Base-by-base conservation (phyloP, 1,284 basidiomycete species). In the Ceratobasidium sp. region DNA sequence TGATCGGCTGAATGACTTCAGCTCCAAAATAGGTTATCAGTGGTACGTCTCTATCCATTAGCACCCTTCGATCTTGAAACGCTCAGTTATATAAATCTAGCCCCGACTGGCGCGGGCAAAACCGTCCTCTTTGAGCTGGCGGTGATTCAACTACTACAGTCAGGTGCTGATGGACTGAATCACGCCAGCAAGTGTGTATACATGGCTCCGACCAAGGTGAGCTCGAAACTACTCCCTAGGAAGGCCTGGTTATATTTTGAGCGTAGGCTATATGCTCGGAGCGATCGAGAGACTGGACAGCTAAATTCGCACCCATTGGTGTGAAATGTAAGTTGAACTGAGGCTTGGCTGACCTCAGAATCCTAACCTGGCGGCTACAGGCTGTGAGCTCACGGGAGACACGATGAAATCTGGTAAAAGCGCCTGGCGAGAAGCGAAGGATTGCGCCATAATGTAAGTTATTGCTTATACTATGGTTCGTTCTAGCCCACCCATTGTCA, bases 51-150 rank as follows among this genome's bases (percentile, higher is more conserved):
- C 14, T 11, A 51, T 53, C 66, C 41, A 14, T 53, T 33, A 41
- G 65, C 54, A 22, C 74, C 33, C n/a, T 78, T 60, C 76, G 53
- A 44, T 17, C n/a, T 7, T 27, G 19, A 47, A 27, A 45, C 15
- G 59, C 7, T 15, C 17, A 15, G 1, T 63, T 24, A 44, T 44
- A 57, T 60, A 51, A 47, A 36, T 27, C 33, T 80, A 91, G 96
- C 96, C 0, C 96, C 96, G 0, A 98, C 96, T 7, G 94, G 96
- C 29, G 93, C 94, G 59, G 96, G 96, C 31, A 98, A 98, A 83
- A 96, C 97, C 0, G 95, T 93, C 0, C 83, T 99, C 7, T 99
- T 99, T 79, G 97, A 99, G 81, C 84, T 99, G 14, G 90, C 94
- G 0, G 92, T 98, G 64, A 89, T 99, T 64, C 89, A 89, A 41